phyloP scores from a whole-genome alignment of 176 grass and related monocot genomes.

The Hordeum marinum region DNA sequence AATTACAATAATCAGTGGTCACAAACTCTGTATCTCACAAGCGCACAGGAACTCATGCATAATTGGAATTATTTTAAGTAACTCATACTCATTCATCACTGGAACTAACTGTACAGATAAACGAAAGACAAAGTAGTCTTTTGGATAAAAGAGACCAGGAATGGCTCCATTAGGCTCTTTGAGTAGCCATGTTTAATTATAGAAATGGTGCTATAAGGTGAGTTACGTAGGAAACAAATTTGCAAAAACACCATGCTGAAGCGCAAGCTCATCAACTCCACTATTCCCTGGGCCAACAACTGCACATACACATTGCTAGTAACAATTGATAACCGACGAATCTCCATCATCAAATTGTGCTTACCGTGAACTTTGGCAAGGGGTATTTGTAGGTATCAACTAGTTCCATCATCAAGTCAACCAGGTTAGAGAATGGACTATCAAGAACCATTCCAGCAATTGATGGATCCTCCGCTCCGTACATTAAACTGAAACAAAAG shows the following conservation, averaged over 20 bases:
- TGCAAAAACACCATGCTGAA: not conserved
- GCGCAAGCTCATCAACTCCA: slow-evolving; percentile 7
- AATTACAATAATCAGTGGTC: not conserved
- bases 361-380: slow-evolving; percentile 96
- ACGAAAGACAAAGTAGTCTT: not conserved
- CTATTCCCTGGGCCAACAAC: not conserved
- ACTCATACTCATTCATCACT: not conserved
- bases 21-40: not conserved
- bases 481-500: slow-evolving; percentile 79
- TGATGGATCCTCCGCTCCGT: slow-evolving; percentile 98
- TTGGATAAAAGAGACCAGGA: not conserved
- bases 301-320: not conserved
- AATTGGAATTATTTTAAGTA: not conserved
- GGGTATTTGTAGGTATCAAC: slow-evolving; percentile 99
- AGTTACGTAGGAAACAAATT: slow-evolving; percentile 4
- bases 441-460: slow-evolving; percentile 99
- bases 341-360: slow-evolving; percentile 6
- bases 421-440: slow-evolving; percentile 98
- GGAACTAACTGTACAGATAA: not conserved
- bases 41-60: not conserved
- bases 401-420: slow-evolving; percentile 99
- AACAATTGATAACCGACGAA: not conserved
- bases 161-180: not conserved
- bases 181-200: not conserved
- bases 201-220: not conserved